Base-by-base conservation (phyloP, 495 filamentous ascomycete species). In the Arthonia radiata region DNA sequence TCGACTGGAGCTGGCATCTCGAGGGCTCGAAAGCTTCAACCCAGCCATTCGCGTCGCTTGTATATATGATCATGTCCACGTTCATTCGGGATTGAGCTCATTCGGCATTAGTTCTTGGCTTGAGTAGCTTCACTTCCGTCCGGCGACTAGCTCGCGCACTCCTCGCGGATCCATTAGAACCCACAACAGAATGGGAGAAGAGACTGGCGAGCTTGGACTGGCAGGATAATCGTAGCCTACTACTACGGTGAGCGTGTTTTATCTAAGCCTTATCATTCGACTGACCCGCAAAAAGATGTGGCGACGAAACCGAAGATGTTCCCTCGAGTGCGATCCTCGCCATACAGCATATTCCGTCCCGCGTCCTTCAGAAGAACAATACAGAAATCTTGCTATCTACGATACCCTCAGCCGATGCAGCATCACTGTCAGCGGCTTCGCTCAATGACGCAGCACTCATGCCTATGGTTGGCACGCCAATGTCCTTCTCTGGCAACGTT, bases 381-480 rank as follows among this genome's bases (percentile, higher is more conserved):
- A 37, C 91, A 8, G 82, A 93, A 46, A 57, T 94, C 13, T 50
- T 94, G 4, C 47, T 92, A n/a, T 63, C 67, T 16, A 57, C 51
- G 9, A 42, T 67, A 10, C 49, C 18, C 46, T 54, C 3, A 45
- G 27, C 17, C n/a, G 18, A 25, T n/a, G 24, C 24, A 6, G 15
- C 15, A 13, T 13, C 29, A 15, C 37, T 42, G 8, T 46, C 49
- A 7, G 35, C 40, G 8, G 42, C 42, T 4, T 48, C 52, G 14
- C 32, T 46, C 15, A 52, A 60, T 13, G 64, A 73, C 14, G 52
- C 66, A 6, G 47, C 77, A 19, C 60, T 92, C 6, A 67, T 74
- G 19, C 81, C 81, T 3, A 64, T 61, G 2, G 59, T 86, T 18
- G 67, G 71, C 9, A 68, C 74, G 14, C 61, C 59, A 7, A 61